These are phyloP conservation scores for Ophiostoma ips DNA, from an alignment of 2,329 filamentous ascomycete genomes.

Conservation along the genomic window DNA sequence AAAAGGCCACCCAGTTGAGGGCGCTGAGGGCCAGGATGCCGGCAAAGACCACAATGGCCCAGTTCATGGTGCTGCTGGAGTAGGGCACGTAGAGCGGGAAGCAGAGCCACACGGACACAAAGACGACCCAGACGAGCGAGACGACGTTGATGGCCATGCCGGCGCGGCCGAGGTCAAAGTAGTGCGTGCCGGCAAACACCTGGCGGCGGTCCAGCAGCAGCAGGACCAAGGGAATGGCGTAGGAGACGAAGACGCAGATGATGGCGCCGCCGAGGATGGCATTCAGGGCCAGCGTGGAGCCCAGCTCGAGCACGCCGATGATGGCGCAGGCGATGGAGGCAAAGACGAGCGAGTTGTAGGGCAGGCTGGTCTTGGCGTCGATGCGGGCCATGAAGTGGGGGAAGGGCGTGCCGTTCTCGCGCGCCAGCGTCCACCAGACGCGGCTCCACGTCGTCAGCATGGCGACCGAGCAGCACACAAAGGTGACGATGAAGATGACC, in stretches of 20 bases:
- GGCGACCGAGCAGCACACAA: background rate
- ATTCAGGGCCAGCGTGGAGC: constrained; percentile 2
- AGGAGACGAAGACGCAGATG: constrained; percentile 2
- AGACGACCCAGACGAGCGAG: constrained; percentile 1
- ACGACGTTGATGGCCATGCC: background rate
- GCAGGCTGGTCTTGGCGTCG: background rate
- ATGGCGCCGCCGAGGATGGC: constrained; percentile 5
- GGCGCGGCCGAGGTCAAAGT: background rate
- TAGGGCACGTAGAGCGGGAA: constrained; percentile 2
- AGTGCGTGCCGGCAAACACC: background rate
- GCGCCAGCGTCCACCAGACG: constrained; percentile 4
- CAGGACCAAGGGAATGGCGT: constrained; percentile 1
- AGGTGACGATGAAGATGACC: background rate
- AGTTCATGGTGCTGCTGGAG: constrained; percentile 4
- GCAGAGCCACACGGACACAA: constrained; percentile 3
- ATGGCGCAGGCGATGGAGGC: background rate
- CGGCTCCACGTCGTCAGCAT: constrained; percentile 2
- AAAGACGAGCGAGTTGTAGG: constrained; percentile 1
- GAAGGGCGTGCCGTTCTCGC: background rate
- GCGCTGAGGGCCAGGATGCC: background rate
- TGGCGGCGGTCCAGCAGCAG: background rate
- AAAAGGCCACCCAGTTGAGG: constrained; percentile 3
- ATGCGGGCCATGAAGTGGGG: background rate
- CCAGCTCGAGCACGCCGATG: constrained; percentile 1
- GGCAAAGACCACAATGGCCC: constrained; percentile 1